These are phyloP conservation scores for Pterocarpus santalinus DNA, from an alignment of 306 rosid species.

Conservation along the genomic window DNA sequence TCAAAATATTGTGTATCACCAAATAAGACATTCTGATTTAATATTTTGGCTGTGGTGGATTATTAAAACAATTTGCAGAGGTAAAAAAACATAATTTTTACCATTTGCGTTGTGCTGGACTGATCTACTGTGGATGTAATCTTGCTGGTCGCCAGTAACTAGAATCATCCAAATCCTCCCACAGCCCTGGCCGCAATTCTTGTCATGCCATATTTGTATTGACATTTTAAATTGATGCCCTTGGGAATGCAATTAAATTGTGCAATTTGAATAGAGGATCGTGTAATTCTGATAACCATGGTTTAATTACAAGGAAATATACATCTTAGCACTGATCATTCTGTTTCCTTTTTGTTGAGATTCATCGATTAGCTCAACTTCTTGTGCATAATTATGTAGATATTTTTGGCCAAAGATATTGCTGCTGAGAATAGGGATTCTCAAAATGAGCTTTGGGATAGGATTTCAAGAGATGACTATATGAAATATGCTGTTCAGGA, in stretches of 20 bases:
- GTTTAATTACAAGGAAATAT: not conserved
- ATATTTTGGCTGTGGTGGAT: slow-evolving; percentile 7
- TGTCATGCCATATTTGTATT: slow-evolving; percentile 16
- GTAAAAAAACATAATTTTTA: not conserved
- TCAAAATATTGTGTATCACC: not conserved
- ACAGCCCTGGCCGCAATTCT: not conserved
- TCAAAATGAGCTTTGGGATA: slow-evolving; percentile 85
- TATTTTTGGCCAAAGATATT: slow-evolving; percentile 90
- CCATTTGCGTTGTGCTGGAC: slow-evolving; percentile 4
- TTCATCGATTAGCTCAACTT: slow-evolving; percentile 31
- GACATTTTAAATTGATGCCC: not conserved
- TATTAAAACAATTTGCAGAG: not conserved
- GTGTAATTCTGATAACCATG: not conserved
- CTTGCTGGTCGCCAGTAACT: not conserved
- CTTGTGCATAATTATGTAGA: slow-evolving; percentile 54
- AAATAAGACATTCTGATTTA: not conserved
- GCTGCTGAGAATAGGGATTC: slow-evolving; percentile 78
- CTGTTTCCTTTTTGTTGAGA: slow-evolving; percentile 29
- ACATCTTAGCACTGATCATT: not conserved
- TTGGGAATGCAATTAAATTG: not conserved
- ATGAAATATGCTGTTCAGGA: slow-evolving; percentile 98
- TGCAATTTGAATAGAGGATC: not conserved
- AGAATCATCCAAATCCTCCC: not conserved
- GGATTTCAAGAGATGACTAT: slow-evolving; percentile 85
- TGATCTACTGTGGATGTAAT: not conserved